phyloP scores from a whole-genome alignment of 805 yeast genomes.

The Torulaspora franciscae region DNA sequence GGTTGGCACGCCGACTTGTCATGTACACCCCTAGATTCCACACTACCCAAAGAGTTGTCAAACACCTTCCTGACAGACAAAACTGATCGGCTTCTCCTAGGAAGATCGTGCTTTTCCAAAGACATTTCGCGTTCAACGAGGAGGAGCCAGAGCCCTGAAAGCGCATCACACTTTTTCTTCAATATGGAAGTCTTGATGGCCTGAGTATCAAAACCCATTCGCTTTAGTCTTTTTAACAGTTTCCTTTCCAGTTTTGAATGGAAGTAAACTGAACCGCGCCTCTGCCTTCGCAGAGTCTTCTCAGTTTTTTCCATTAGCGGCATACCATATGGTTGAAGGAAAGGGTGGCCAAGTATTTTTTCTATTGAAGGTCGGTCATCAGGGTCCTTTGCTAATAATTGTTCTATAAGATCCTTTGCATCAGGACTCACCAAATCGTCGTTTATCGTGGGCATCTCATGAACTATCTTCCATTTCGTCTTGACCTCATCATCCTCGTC shows the following conservation, averaged over 20 bases:
- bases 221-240: slow-evolving; percentile 53
- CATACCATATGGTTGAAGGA: slow-evolving; percentile 45
- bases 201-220: slow-evolving; percentile 60
- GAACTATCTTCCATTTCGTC: slow-evolving; percentile 56
- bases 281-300: slow-evolving; percentile 35
- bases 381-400: slow-evolving; percentile 64
- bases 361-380: slow-evolving; percentile 51
- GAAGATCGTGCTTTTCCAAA: slow-evolving; percentile 31
- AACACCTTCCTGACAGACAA: slow-evolving; percentile 33
- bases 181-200: slow-evolving; percentile 53
- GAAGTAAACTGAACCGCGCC: slow-evolving; percentile 42
- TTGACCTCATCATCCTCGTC: slow-evolving; percentile 69
- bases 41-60: slow-evolving; percentile 19
- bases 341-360: slow-evolving; percentile 49
- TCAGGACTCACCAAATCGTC: slow-evolving; percentile 43
- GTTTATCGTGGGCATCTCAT: slow-evolving; percentile 57
- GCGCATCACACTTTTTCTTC: slow-evolving; percentile 59
- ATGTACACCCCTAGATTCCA: slow-evolving; percentile 28
- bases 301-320: slow-evolving; percentile 40
- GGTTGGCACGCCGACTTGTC: slow-evolving; percentile 27
- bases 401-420: slow-evolving; percentile 46
- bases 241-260: slow-evolving; percentile 58
- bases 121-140: slow-evolving; percentile 46
- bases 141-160: slow-evolving; percentile 72
- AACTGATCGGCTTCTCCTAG: slow-evolving; percentile 36